phyloP scores from a whole-genome alignment of 2,329 filamentous ascomycete species.

The Leptoxyphium fumago region DNA sequence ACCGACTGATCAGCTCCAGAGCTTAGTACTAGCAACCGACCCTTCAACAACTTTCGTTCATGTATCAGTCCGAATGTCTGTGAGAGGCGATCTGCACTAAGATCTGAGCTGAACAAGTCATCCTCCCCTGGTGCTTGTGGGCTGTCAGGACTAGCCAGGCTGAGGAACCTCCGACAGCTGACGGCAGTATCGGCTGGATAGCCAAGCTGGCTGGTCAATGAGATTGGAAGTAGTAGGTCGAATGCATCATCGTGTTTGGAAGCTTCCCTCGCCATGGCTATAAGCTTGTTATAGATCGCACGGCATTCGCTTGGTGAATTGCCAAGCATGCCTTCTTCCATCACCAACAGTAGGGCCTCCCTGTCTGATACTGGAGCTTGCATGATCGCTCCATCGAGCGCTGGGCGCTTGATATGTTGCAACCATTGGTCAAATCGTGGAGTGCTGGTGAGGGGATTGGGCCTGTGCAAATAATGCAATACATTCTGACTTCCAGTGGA shows the following conservation, averaged over 20 bases:
- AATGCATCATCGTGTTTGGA: slow-evolving; percentile 7
- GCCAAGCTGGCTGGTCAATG: slow-evolving; percentile 16
- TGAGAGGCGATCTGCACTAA: slow-evolving; percentile 17
- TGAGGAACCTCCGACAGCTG: slow-evolving; percentile 9
- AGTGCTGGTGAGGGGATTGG: slow-evolving; percentile 9
- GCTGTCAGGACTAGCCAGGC: slow-evolving; percentile 10
- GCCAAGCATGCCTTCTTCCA: slow-evolving; percentile 7
- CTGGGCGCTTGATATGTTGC: slow-evolving; percentile 6
- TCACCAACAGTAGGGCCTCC: slow-evolving; percentile 8
- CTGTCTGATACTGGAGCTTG: slow-evolving; percentile 12
- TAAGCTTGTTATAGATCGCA: slow-evolving; percentile 7
- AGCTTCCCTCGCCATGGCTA: slow-evolving; percentile 14
- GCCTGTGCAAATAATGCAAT: slow-evolving; percentile 10
- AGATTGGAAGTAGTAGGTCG: slow-evolving; percentile 21
- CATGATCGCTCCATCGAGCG: slow-evolving; percentile 13
- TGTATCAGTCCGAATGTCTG: slow-evolving; percentile 22
- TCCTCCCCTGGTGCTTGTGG: slow-evolving; percentile 9
- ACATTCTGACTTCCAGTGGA: slow-evolving; percentile 12
- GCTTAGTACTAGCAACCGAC: slow-evolving; percentile 25
- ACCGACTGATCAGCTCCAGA: slow-evolving; percentile 33
- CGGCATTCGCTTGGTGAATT: slow-evolving; percentile 7
- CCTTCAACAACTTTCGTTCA: slow-evolving; percentile 15
- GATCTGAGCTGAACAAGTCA: slow-evolving; percentile 12
- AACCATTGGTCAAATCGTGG: slow-evolving; percentile 7
- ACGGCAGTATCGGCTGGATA: slow-evolving; percentile 7